Base-by-base conservation (phyloP, 2,329 filamentous ascomycete genomes). In the Rachicladosporium sp. region DNA sequence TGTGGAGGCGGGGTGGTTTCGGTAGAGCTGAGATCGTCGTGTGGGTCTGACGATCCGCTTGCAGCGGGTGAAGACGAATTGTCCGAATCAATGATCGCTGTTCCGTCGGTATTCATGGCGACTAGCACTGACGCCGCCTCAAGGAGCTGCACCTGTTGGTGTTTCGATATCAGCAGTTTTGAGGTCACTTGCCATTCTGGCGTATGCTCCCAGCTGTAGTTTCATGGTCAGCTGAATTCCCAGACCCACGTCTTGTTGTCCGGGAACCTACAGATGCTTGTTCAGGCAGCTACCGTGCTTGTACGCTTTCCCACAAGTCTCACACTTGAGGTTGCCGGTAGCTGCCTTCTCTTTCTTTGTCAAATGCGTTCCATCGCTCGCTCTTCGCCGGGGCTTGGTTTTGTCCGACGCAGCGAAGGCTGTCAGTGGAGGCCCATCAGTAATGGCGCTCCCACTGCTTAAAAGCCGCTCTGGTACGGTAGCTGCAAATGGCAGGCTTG, bases 221-320 rank as follows among this genome's bases (percentile, higher is more conserved):
- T 31, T 38, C 37, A 37, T 31, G n/a, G 37, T 36, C 34, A 36
- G 35, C 29, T 32, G 23, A 12, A 36, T 13, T 13, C 9, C 33
- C 23, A 27, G 23, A 7, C 23, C 23, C 23, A 8, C 23, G 23
- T 27, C 23, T 27, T 27, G 4, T 3, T 29, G 13, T 21, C 23
- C 15, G 21, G 31, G 10, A 15, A 94, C 91, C 77, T 80, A 96
- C 91, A 95, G 82, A 80, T 98, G 91, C 78, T 96, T 98, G 63
- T 85, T 93, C 73, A 98, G 78, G 78, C 91, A 98, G 72, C 91
- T 96, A 78, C 88, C 93, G 75, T 98, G 91, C 79, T 98, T 98
- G 78, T 98, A 98, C 68, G 87, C 87, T 75, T 98, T 98, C 65
- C 89, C 89, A 71, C 91, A 98, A 67, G 88, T 89, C 61, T 94